Base-by-base conservation (phyloP, 208 protist species). In the Trichomonas tenax region DNA sequence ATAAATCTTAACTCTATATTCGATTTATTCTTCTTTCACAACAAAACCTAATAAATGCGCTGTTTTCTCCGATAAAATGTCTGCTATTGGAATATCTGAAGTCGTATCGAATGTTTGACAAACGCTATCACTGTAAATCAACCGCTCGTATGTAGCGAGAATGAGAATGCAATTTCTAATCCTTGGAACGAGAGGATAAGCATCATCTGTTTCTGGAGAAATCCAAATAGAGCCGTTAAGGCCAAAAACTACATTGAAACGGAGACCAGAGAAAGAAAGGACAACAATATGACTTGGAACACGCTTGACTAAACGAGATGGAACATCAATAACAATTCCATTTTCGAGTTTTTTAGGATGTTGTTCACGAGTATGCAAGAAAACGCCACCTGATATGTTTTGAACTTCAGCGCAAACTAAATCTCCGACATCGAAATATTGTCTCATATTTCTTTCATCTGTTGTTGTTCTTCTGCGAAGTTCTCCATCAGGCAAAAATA, bases 351-450 rank as follows among this genome's bases (percentile, higher is more conserved):
- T 48, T 34, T 44, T 23, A 38, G 86, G 86, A 41, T 93, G 86
- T 36, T 93, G 86, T 38, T 93, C 40, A n/a, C 86, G 23, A 38
- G 86, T 93, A 93, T 93, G 86, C 9, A 93, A 51, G 15, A 36
- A 93, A 26, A 58, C 15, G n/a, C 86, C 86, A 36, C 44, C 86
- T 17, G 40, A 48, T 4, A 93, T 40, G n/a, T 93, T 41, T 93
- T 93, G 86, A 93, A 93, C 86, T 93, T 93, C 86, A 38, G 86
- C 86, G 46, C 86, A 93, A 17, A 93, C 3, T 38, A 93, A 51
- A 93, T 93, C 86, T 34, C 86, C 86, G 15, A 93, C 86, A 93
- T 93, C 86, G 31, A 93, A 93, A 58, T 93, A 93, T 51, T 93
- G 86, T 38, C 86, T 48, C 86, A 93, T 93, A 41, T 93, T 93